These are phyloP conservation scores for Sugiyamaella novakii DNA, from an alignment of 1,139 yeast genomes.

Conservation along the genomic window DNA sequence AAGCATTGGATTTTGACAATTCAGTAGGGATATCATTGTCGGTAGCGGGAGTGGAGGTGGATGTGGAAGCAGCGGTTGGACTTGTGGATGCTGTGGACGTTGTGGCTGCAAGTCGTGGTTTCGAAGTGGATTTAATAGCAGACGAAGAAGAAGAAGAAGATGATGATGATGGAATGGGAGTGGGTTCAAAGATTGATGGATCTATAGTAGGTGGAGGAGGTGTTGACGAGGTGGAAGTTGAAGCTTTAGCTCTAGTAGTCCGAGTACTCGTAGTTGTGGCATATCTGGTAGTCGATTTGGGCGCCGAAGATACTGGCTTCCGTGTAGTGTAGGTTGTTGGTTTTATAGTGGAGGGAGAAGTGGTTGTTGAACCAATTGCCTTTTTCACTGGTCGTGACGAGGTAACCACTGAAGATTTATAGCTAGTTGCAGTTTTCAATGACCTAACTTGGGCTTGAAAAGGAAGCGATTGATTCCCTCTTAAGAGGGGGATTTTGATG, in stretches of 20 bases:
- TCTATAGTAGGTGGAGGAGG: constrained; percentile 5
- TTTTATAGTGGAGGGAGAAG: neutral
- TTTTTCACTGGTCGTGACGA: constrained; percentile 6
- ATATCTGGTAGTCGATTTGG: neutral
- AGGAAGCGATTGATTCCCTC: neutral
- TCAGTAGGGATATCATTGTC: neutral
- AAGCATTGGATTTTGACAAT: constrained; percentile 5
- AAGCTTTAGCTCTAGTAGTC: neutral
- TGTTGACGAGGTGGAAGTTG: neutral
- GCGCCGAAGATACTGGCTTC: constrained; percentile 1
- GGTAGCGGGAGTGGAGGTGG: neutral
- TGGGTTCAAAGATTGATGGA: constrained; percentile 13
- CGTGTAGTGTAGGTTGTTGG: neutral
- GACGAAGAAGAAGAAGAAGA: neutral
- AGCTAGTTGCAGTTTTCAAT: constrained; percentile 12
- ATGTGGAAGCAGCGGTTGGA: neutral
- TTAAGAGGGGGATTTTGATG: no score
- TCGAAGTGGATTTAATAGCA: neutral
- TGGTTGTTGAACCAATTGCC: neutral
- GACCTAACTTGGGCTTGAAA: neutral
- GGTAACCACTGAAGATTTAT: constrained; percentile 3
- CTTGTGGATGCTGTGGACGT: neutral
- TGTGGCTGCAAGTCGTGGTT: neutral
- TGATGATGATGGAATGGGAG: neutral
- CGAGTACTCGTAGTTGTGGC: constrained; percentile 7